A percentile compares a stretch with the other conserved stretches of the same genome.
phyloP scores from a whole-genome alignment of 257 asterid species.

The Nemophila menziesii region DNA sequence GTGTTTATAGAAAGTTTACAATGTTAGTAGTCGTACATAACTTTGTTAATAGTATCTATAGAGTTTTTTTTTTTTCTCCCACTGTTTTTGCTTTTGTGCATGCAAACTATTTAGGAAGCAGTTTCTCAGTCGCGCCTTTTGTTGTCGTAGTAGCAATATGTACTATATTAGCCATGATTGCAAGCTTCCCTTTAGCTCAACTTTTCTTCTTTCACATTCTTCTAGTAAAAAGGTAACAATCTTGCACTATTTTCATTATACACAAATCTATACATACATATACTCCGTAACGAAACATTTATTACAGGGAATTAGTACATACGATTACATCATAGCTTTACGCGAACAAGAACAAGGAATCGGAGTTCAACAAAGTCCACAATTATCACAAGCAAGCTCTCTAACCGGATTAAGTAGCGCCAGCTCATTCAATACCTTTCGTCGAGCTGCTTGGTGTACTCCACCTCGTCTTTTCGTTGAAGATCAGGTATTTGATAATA shows the following conservation, averaged over 20 bases:
- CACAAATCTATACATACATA: too few species aligned
- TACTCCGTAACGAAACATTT: background rate
- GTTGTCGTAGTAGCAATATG: slow-evolving; percentile 92
- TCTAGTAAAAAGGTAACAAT: slow-evolving; percentile 69
- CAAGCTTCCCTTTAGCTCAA: slow-evolving; percentile 86
- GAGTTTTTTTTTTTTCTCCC: too few species aligned
- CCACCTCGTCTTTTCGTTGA: slow-evolving; percentile 95
- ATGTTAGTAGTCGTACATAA: too few species aligned
- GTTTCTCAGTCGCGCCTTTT: slow-evolving; percentile 80
- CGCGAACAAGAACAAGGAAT: slow-evolving; percentile 87
- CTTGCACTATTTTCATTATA: background rate
- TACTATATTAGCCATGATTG: slow-evolving; percentile 94
- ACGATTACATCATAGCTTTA: slow-evolving; percentile 94
- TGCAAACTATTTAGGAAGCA: too few species aligned
- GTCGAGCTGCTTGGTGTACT: slow-evolving; percentile 95
- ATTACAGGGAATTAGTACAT: slow-evolving; percentile 88
- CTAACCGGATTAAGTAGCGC: slow-evolving; percentile 85
- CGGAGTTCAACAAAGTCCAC: slow-evolving; percentile 88
- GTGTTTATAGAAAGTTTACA: too few species aligned
- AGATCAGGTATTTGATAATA: slow-evolving; percentile 98
- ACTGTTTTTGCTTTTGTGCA: too few species aligned
- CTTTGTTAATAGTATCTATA: too few species aligned
- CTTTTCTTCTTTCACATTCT: slow-evolving; percentile 99
- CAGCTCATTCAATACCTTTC: slow-evolving; percentile 81
- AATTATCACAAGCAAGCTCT: slow-evolving; percentile 86